phyloP scores from a whole-genome alignment of 257 asterid genomes.

The Mitragyna speciosa region DNA sequence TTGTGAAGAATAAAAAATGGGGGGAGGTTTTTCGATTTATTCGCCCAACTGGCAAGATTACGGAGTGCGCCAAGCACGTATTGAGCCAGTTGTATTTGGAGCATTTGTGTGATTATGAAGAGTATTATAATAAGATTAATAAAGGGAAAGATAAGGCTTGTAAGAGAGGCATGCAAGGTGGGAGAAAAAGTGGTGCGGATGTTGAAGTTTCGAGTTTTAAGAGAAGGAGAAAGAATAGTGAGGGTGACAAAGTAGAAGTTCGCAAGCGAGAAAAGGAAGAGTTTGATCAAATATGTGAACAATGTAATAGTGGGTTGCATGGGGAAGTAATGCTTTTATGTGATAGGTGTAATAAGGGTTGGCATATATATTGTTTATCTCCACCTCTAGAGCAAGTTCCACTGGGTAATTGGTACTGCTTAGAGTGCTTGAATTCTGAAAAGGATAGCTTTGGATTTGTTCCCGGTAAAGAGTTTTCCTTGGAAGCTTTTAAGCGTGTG shows the following conservation, averaged over 20 bases:
- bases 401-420: conserved; percentile 94
- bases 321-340: conserved; percentile 97
- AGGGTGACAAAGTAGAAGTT: conserved; percentile 57
- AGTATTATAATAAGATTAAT: conserved; percentile 57
- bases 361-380: conserved; percentile 92
- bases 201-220: conserved; percentile 53
- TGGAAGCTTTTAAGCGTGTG: conserved; percentile 83
- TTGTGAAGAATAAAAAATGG: conserved; percentile 78
- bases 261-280: conserved; percentile 44
- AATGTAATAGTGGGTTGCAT: conserved; percentile 87
- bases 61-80: conserved; percentile 86
- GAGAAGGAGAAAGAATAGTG: conserved; percentile 74
- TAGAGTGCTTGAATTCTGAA: conserved; percentile 87
- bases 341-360: conserved; percentile 94
- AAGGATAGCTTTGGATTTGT: conserved; percentile 88
- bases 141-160: conserved; percentile 42
- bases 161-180: conserved; percentile 44
- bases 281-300: conserved; percentile 85
- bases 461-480: conserved; percentile 71
- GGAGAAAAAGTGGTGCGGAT: conserved; percentile 41
- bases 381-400: conserved; percentile 83
- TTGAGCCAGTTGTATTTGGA: conserved; percentile 68
- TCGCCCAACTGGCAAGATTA: conserved; percentile 59
- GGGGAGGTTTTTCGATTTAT: conserved; percentile 81
- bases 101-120: conserved; percentile 89